A percentile compares a stretch with the other conserved stretches of the same genome.
Evolutionary conservation across 768 basidiomycete genomes (phyloP).

Genomic region (Hypholoma sublateritium): DNA sequence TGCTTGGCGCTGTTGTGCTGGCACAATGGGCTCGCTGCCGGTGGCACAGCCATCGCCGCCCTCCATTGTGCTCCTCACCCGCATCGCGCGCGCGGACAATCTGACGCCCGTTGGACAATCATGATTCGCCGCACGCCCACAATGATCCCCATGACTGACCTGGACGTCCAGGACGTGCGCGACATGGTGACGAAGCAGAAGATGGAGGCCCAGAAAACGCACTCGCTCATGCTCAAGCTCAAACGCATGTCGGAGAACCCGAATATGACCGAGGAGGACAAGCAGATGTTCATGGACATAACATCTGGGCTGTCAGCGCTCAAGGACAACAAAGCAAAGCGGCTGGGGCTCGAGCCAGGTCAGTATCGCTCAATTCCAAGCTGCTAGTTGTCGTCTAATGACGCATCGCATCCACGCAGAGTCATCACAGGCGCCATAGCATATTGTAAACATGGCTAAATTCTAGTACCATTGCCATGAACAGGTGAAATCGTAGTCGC

Average conservation of each 20-base stretch:
- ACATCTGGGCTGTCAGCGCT: constrained; percentile 14
- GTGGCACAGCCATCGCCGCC: constrained; percentile 8
- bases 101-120: background rate
- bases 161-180: constrained; percentile 78
- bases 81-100: background rate
- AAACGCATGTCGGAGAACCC: constrained; percentile 44
- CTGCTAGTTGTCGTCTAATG: background rate
- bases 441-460: constrained; percentile 3
- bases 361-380: background rate
- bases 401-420: constrained; percentile 4
- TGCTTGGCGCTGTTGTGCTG: constrained; percentile 14
- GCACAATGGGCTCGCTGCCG: constrained; percentile 1
- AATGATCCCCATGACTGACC: constrained; percentile 71
- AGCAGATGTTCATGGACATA: constrained; percentile 27
- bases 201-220: constrained; percentile 36
- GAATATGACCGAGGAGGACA: constrained; percentile 26
- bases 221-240: constrained; percentile 42
- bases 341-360: constrained; percentile 23
- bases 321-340: constrained; percentile 16
- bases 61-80: constrained; percentile 17
- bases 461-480: constrained; percentile 20
- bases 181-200: constrained; percentile 55
- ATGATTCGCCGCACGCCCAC: constrained; percentile 83
- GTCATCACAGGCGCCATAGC: constrained; percentile 15
- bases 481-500: constrained; percentile 18